Base-by-base conservation (phyloP, 179 eudicot genomes). In the Kewa caespitosa region DNA sequence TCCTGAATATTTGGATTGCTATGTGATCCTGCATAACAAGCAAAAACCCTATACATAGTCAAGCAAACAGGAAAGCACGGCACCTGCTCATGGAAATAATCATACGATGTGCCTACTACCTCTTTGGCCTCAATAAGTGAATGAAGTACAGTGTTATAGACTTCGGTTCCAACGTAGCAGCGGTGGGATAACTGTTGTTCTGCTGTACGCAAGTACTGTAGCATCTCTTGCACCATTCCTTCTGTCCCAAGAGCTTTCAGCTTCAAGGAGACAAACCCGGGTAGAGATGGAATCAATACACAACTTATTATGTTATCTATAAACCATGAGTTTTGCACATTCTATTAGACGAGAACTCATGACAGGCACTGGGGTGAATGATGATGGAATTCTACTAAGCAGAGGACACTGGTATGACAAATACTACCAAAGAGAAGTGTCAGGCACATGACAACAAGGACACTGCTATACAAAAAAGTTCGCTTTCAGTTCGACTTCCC, bases 191-290 rank as follows among this genome's bases (percentile, higher is more conserved):
- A 82, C 70, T 81, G 86, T 42, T 85, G 79, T 80, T 92, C 93
- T 64, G 93, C 93, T 80, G 81, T 48, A 39, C 67, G 85, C 75
- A 92, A 80, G 70, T 83, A 84, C 52, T 81, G 86, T 52, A 89
- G 83, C 79, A 92, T 79, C 82, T 93, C 90, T 60, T 75, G 86
- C 76, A 82, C 79, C 95, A 95, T 86, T 62, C 97, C 95, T 85
- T 95, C 99, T 70, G 66, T 75, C 80, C 95, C 99, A 78, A 92
- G 85, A 46, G 90, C 97, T 84, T 74, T 87, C 75, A 95, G 81
- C 97, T 94, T 86, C 74, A 85, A 68, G 72, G 48, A 64, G 37
- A 68, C 39, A 77, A 72, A 73, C 63, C 60, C 30, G 54, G 22
- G 12, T 9, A 34, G 65, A 28, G 55, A 33, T 33, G 46, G 73